phyloP scores from a whole-genome alignment of 2,329 filamentous ascomycete genomes.

The Pseudogymnoascus sp. region DNA sequence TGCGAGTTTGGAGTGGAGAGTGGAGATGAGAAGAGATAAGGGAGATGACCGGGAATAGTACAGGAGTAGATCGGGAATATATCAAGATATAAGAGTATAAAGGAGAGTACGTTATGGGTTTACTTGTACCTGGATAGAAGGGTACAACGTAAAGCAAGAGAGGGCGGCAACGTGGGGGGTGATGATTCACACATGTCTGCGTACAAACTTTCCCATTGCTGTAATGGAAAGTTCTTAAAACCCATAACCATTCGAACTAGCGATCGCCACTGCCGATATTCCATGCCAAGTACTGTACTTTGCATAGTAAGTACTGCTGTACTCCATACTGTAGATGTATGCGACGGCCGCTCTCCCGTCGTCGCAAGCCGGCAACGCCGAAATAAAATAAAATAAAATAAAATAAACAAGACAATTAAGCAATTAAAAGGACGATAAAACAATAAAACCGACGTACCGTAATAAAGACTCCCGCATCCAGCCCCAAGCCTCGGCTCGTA shows the following conservation, averaged over 20 bases:
- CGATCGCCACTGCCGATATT: neutral
- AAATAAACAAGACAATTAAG: neutral
- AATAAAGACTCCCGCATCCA: neutral
- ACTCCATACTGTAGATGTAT: neutral
- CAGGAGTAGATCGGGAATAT: neutral
- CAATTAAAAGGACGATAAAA: neutral
- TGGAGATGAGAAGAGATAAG: slow-evolving; percentile 4
- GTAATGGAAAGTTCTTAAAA: neutral
- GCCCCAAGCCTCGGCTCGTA: neutral
- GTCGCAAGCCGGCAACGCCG: neutral
- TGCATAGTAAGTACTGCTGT: neutral
- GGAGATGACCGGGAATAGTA: neutral
- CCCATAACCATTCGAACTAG: neutral
- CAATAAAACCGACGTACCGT: neutral
- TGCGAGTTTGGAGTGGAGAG: neutral
- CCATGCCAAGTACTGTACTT: neutral
- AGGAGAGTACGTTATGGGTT: neutral
- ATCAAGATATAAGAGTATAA: neutral
- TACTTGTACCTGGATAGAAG: neutral
- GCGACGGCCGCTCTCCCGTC: neutral
- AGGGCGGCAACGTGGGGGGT: neutral
- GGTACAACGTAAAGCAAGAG: neutral
- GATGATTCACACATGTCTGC: neutral
- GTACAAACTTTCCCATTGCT: neutral
- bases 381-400: neutral